Evolutionary conservation across 2,329 filamentous ascomycete genomes (phyloP).

Genomic region (Chaetomium strumarium): DNA sequence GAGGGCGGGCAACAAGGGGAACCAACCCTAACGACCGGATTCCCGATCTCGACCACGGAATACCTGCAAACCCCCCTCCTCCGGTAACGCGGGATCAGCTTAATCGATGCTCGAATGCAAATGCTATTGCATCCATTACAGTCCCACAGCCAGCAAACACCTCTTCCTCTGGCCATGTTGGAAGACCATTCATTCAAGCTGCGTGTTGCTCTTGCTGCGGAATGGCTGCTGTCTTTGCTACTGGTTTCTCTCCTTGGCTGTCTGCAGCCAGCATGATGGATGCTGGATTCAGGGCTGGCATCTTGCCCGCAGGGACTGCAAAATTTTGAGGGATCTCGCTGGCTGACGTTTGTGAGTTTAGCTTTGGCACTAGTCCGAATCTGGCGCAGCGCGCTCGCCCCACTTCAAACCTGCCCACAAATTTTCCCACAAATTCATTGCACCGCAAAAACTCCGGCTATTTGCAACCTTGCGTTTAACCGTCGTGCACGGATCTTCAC

Average conservation of each 20-base stretch:
- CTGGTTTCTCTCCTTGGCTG: conserved; percentile 7
- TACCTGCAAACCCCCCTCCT: not conserved
- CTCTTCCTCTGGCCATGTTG: not conserved
- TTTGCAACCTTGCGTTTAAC: conserved; percentile 7
- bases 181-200: not conserved
- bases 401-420: not conserved
- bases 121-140: not conserved
- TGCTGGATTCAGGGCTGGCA: not conserved
- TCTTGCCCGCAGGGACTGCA: not conserved
- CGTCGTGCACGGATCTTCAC: not conserved
- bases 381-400: not conserved
- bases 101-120: conserved; percentile 1
- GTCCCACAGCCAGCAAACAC: not conserved
- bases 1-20: not conserved
- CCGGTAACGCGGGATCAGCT: not conserved
- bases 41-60: not conserved
- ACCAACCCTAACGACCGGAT: not conserved
- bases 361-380: conserved; percentile 10
- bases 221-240: not conserved
- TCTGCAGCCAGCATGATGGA: too few relatives aligned
- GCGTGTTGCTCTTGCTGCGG: not conserved
- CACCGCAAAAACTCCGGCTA: not conserved
- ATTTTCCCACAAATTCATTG: not conserved
- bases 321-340: not conserved
- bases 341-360: conserved; percentile 8